Base-by-base conservation (phyloP, 768 basidiomycete species). In the Termitomyces sp. region DNA sequence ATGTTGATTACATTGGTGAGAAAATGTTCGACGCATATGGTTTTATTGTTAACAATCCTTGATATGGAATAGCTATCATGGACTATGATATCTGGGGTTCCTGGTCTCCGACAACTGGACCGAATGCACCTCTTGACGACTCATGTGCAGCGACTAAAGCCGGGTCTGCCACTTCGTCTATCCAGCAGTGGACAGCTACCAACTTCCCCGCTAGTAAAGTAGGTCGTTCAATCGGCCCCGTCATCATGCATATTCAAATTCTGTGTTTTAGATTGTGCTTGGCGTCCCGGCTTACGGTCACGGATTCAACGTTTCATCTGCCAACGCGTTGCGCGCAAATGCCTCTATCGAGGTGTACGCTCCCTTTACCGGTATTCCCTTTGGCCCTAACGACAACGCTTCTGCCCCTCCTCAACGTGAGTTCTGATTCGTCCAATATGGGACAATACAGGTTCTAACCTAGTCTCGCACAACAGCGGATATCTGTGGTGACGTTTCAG, bases 211-310 rank as follows among this genome's bases (percentile, higher is more conserved):
- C 80, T 18, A 55, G 73, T 16, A 66, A 79, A 69, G 75, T 71
- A 13, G 18, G 47, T 44, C 46, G 2, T 26, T 7, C 33, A 30
- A 2, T 38, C 18, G 5, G 47, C 6, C 53, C 52, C 18, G 26
- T 20, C 7, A 18, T 30, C 3, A 56, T 36, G 14, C 5, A 50
- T 50, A 30, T 13, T 50, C 2, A 55, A 2, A 18, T 26, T 56
- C 16, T 16, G 12, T 35, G 18, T 33, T 1, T 30, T 51, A 79
- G 74, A 85, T 95, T 57, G 81, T 89, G 18, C 82, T 97, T 40
- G 95, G 92, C 54, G 82, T 97, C 0, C 78, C 93, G 0, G 72
- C 87, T 14, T 96, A 93, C 70, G 91, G 89, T 1, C 92, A 91
- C 71, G 82, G 87, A 43, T 95, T 77, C 78, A 59, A 62, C 35